Conservation (phyloP, 495 filamentous ascomycete species). For the Aspergillus haitiensis region DNA sequence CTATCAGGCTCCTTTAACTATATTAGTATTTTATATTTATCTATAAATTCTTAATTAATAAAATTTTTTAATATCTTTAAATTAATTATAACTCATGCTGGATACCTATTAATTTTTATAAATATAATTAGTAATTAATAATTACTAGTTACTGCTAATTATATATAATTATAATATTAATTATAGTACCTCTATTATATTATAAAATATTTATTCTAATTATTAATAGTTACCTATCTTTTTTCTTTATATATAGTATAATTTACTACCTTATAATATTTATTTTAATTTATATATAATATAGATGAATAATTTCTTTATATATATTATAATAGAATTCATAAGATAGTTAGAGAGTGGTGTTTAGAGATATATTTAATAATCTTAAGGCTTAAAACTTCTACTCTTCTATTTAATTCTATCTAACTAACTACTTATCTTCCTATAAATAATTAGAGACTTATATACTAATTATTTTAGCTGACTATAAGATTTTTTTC, state of each 20-base stretch:
- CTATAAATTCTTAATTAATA: conserved; percentile 16
- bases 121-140: not conserved
- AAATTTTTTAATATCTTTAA: conserved; percentile 12
- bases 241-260: not conserved
- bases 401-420: no score
- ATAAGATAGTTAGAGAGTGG: no score
- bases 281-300: not conserved
- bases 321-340: not conserved
- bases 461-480: no score
- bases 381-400: no score
- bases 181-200: conserved; percentile 6
- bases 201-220: conserved; percentile 1
- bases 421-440: no score
- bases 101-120: not conserved
- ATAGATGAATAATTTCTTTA: not conserved
- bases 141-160: conserved; percentile 4
- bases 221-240: not conserved
- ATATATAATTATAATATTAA: conserved; percentile 8
- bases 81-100: conserved; percentile 4
- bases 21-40: conserved; percentile 9
- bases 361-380: no score
- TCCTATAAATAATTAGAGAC: no score
- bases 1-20: not conserved
- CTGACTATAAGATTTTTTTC: no score
- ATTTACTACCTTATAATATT: not conserved